A percentile compares a stretch with the other conserved stretches of the same genome.
phyloP scores from a whole-genome alignment of 345 rosid species.

The Acer negundo region DNA sequence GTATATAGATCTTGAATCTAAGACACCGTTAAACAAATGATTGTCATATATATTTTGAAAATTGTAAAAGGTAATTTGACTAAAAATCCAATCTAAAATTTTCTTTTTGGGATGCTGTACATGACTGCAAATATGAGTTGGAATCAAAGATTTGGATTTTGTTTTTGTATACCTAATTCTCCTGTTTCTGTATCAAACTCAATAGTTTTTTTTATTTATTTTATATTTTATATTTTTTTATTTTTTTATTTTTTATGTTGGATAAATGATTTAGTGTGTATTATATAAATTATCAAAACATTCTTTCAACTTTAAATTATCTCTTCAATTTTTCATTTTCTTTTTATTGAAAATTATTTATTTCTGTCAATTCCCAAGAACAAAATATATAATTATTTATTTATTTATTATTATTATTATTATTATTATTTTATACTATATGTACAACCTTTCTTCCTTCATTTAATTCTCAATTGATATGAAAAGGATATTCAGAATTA shows the following conservation, averaged over 20 bases:
- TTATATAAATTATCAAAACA: not conserved
- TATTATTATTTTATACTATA: no score
- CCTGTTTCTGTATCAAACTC: not conserved
- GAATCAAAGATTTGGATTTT: not conserved
- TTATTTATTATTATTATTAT: no score
- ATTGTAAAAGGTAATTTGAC: not conserved
- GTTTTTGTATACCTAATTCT: not conserved
- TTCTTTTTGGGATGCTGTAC: not conserved
- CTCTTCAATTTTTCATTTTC: not conserved
- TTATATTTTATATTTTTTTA: no score
- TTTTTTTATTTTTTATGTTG: no score
- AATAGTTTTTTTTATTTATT: no score
- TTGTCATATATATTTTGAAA: no score
- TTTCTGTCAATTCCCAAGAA: no score
- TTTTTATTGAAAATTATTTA: not conserved
- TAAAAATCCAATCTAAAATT: not conserved
- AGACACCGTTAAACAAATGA: no score
- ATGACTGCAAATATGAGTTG: not conserved
- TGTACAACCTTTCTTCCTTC: not conserved
- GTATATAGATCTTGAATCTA: no score
- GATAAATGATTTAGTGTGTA: not conserved
- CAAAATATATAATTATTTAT: not conserved
- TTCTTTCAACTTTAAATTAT: not conserved
- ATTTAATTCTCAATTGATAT: not conserved
- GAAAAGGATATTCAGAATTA: conserved; percentile 27